Evolutionary conservation across 495 filamentous ascomycete genomes (phyloP).

Genomic region (Monascus purpureus): DNA sequence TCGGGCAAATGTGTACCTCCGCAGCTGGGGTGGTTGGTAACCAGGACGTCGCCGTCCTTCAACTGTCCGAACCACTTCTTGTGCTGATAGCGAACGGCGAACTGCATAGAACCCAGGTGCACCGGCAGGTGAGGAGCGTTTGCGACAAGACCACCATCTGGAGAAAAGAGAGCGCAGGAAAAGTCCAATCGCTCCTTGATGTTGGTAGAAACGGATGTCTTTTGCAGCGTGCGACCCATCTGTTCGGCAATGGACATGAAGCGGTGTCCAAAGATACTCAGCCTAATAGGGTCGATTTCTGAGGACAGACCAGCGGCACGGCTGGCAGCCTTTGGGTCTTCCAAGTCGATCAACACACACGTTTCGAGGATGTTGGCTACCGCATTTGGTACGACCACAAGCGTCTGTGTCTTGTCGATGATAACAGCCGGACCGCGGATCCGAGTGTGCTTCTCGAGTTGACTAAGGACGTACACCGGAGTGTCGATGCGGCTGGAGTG

Average conservation of each 20-base stretch:
- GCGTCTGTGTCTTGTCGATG: constrained; percentile 91
- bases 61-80: constrained; percentile 82
- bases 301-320: constrained; percentile 62
- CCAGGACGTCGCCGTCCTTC: constrained; percentile 82
- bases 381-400: constrained; percentile 75
- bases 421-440: constrained; percentile 79
- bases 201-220: constrained; percentile 94
- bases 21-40: constrained; percentile 91
- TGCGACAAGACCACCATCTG: constrained; percentile 79
- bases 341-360: constrained; percentile 35
- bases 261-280: constrained; percentile 89
- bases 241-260: constrained; percentile 99
- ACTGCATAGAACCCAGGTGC: constrained; percentile 88
- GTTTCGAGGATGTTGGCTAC: constrained; percentile 33
- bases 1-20: constrained; percentile 84
- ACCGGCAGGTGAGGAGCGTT: constrained; percentile 93
- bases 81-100: constrained; percentile 84
- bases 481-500: constrained; percentile 66
- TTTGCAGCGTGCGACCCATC: constrained; percentile 91
- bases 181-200: constrained; percentile 97
- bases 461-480: constrained; percentile 70
- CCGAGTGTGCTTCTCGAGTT: constrained; percentile 61
- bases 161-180: constrained; percentile 89
- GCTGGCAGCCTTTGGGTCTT: constrained; percentile 46
- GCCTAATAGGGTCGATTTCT: constrained; percentile 65